phyloP scores from a whole-genome alignment of 352 stramenopile genomes.

The Pythium aristosporum region DNA sequence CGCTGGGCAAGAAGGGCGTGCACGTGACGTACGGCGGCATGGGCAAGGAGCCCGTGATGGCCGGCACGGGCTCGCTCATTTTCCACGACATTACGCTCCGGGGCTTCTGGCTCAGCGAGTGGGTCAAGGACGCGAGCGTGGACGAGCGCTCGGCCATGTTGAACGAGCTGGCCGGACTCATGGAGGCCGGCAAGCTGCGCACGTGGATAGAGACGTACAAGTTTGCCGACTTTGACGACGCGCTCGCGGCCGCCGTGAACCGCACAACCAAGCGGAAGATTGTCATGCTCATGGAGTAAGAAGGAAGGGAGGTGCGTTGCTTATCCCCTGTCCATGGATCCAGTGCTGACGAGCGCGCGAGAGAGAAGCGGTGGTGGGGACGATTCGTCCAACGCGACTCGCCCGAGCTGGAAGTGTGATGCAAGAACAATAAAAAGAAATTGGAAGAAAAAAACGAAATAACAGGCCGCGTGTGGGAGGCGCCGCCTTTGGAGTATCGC shows the following conservation, averaged over 20 bases:
- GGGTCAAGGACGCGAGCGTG: constrained; percentile 62
- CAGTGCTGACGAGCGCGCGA: background rate
- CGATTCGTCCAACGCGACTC: background rate
- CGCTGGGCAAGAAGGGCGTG: constrained; percentile 70
- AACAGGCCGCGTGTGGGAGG: background rate
- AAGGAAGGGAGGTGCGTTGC: too few species aligned
- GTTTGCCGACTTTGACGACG: constrained; percentile 82
- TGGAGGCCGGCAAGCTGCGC: constrained; percentile 73
- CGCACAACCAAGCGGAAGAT: constrained; percentile 85
- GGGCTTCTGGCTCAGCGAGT: constrained; percentile 87
- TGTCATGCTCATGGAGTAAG: constrained; percentile 80
- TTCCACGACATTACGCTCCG: constrained; percentile 89
- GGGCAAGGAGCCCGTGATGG: constrained; percentile 66
- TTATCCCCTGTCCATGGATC: too few species aligned
- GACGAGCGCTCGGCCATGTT: constrained; percentile 72
- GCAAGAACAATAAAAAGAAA: background rate
- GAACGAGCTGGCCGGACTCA: constrained; percentile 56
- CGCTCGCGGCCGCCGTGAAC: constrained; percentile 65
- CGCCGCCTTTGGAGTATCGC: too few species aligned
- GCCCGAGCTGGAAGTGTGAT: background rate
- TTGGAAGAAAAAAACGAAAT: background rate
- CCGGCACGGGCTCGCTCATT: constrained; percentile 73
- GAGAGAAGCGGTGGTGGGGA: background rate
- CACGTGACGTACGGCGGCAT: constrained; percentile 83
- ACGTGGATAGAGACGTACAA: constrained; percentile 88